Evolutionary conservation across 768 basidiomycete species (phyloP).

Genomic region (Lepiota venenata): DNA sequence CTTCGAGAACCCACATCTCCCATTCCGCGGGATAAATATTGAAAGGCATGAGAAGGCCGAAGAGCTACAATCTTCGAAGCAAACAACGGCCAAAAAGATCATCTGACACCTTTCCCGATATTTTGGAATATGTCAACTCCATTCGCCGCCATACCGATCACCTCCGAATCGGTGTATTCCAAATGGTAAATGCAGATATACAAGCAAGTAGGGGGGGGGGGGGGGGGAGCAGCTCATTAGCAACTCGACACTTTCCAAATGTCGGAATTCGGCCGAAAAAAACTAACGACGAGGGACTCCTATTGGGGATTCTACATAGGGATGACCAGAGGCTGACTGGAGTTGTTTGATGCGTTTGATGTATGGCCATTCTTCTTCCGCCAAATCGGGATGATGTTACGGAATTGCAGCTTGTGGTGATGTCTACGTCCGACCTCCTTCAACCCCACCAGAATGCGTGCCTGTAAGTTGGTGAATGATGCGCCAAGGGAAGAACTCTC

Average conservation of each 20-base stretch:
- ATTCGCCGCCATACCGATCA: neutral
- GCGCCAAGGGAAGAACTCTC: too few relatives aligned
- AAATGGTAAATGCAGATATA: neutral
- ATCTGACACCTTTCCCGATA: neutral
- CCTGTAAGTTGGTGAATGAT: too few relatives aligned
- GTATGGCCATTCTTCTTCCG: too few relatives aligned
- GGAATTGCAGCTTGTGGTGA: neutral
- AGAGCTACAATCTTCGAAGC: neutral
- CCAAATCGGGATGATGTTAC: neutral
- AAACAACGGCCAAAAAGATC: neutral
- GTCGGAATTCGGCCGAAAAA: neutral
- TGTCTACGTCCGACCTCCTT: too few relatives aligned
- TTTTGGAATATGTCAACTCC: neutral
- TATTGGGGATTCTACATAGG: neutral
- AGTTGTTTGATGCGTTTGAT: conserved; percentile 4
- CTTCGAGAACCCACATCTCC: neutral
- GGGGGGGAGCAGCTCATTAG: neutral
- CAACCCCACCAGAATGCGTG: too few relatives aligned
- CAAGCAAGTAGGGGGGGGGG: neutral
- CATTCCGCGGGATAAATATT: neutral
- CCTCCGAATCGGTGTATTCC: conserved; percentile 1
- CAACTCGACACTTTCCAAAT: neutral
- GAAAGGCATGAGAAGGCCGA: conserved; percentile 8
- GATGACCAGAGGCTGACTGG: neutral
- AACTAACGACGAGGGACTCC: neutral